A percentile compares a stretch with the other conserved stretches of the same genome.
Conservation (phyloP, 2,329 filamentous ascomycete species). For the Trichoderma sp. region DNA sequence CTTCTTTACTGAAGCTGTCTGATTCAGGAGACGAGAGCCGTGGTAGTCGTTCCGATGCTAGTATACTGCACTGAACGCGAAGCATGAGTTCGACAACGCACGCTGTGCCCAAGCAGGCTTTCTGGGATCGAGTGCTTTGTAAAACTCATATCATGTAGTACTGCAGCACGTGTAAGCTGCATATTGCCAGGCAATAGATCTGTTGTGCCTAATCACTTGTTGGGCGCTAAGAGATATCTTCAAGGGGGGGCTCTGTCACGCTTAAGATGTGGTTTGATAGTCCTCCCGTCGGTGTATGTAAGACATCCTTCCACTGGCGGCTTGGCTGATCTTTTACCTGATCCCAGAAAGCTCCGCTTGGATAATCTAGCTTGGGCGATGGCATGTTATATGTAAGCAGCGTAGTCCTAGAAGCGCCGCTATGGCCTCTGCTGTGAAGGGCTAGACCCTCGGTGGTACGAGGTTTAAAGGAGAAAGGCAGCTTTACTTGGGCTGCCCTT, state of each 20-base stretch:
- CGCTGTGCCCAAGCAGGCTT: background rate
- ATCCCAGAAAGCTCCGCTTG: slow-evolving; percentile 8
- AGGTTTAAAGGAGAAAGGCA: background rate
- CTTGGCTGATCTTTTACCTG: slow-evolving; percentile 21
- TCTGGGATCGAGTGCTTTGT: background rate
- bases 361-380: background rate
- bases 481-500: slow-evolving; percentile 3
- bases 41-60: background rate
- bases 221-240: slow-evolving; percentile 14
- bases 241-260: slow-evolving; percentile 1
- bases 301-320: slow-evolving; percentile 20
- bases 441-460: background rate
- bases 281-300: slow-evolving; percentile 15
- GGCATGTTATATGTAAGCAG: background rate
- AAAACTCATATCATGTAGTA: background rate
- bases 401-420: slow-evolving; percentile 1
- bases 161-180: background rate
- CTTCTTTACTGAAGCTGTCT: background rate
- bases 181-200: background rate
- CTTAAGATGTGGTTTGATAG: slow-evolving; percentile 4
- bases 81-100: background rate
- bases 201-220: slow-evolving; percentile 1
- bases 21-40: background rate
- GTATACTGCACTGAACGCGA: background rate
- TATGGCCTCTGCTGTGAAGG: background rate